These are phyloP conservation scores for Chytriomyces confervae DNA, from an alignment of 192 early-diverging fungal genomes.

Conservation along the genomic window DNA sequence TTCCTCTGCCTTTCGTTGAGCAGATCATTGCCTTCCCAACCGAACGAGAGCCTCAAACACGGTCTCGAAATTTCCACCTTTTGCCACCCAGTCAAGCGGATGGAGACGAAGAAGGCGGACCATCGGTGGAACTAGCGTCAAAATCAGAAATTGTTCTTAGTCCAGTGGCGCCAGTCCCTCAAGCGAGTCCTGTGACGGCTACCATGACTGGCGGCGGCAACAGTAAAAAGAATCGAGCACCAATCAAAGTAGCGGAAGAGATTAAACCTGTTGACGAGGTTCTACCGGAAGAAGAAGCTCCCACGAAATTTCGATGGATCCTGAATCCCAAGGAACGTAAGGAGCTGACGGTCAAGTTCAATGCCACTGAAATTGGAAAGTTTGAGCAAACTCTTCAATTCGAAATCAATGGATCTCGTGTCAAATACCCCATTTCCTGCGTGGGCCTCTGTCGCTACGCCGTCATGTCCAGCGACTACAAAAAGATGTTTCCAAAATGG, in stretches of 20 bases:
- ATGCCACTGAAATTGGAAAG: conserved; percentile 56
- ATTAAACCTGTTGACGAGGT: conserved; percentile 51
- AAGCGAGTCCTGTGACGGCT: background rate
- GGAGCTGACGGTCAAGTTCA: conserved; percentile 58
- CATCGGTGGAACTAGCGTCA: background rate
- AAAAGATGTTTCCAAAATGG: conserved; percentile 58
- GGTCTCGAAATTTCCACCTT: conserved; percentile 41
- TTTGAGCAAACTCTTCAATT: conserved; percentile 57
- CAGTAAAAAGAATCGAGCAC: conserved; percentile 20
- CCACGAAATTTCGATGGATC: conserved; percentile 54
- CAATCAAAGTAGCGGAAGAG: conserved; percentile 43
- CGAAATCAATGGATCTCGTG: conserved; percentile 53
- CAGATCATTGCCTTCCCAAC: conserved; percentile 49
- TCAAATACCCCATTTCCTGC: conserved; percentile 47
- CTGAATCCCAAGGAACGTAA: conserved; percentile 56
- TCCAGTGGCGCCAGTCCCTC: background rate
- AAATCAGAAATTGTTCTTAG: background rate
- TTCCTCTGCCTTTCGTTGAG: conserved; percentile 46
- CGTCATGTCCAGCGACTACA: conserved; percentile 49
- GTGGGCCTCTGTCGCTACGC: conserved; percentile 60
- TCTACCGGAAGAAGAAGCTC: conserved; percentile 48
- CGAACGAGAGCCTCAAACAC: conserved; percentile 40
- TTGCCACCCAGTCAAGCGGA: conserved; percentile 33
- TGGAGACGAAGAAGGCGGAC: conserved; percentile 42
- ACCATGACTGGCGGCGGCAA: background rate